These are phyloP conservation scores for Gypsophila paniculata DNA, from an alignment of 179 eudicot species.

Conservation along the genomic window DNA sequence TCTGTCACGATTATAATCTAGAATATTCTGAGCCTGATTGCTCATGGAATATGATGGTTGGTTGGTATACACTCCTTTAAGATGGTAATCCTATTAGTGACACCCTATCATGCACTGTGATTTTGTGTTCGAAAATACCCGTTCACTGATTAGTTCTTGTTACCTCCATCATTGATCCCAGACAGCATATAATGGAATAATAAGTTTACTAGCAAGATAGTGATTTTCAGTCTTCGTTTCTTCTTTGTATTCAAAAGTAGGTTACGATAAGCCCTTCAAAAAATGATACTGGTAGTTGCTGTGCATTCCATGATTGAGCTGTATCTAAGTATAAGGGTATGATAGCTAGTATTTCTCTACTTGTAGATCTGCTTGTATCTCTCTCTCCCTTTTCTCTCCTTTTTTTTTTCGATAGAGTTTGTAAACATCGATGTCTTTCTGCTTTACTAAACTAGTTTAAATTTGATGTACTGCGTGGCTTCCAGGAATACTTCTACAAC, in stretches of 20 bases:
- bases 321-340: not conserved
- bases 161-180: not conserved
- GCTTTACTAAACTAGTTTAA: not conserved
- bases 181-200: not conserved
- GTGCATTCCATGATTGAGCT: not conserved
- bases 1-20: not conserved
- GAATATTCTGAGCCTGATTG: not conserved
- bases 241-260: too few relatives aligned
- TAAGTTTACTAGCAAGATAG: not conserved
- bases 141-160: not conserved
- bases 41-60: not conserved
- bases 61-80: not conserved
- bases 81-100: not conserved
- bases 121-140: not conserved
- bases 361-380: not conserved
- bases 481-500: constrained; percentile 82
- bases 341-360: not conserved
- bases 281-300: too few relatives aligned
- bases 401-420: not conserved
- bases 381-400: too few relatives aligned
- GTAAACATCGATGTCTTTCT: constrained; percentile 10
- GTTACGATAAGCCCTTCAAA: too few relatives aligned
- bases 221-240: not conserved
- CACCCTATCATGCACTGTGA: not conserved
- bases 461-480: constrained; percentile 6